Conservation (phyloP, 208 protist genomes). For the Trypanosoma avium region DNA sequence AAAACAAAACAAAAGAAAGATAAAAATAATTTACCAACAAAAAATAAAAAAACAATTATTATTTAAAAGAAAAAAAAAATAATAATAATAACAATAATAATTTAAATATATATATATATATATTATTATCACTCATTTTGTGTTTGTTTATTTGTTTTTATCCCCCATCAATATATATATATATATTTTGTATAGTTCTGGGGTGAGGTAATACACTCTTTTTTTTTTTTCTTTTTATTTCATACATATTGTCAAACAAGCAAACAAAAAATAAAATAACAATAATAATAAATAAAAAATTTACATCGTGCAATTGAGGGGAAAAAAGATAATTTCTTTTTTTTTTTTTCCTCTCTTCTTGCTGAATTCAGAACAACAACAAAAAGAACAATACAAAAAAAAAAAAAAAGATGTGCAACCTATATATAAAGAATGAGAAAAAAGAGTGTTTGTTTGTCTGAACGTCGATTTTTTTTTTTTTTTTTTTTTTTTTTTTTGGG, state of each 20-base stretch:
- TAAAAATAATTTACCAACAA: background rate
- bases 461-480: too few species aligned
- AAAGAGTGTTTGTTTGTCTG: too few species aligned
- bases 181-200: too few species aligned
- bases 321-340: background rate
- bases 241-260: too few species aligned
- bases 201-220: too few species aligned
- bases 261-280: background rate
- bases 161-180: conserved; percentile 4
- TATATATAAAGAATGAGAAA: too few species aligned
- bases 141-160: background rate
- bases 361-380: too few species aligned
- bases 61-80: too few species aligned
- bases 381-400: too few species aligned
- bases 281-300: background rate
- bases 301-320: background rate
- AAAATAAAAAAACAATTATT: conserved; percentile 15
- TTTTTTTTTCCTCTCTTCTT: too few species aligned
- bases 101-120: background rate
- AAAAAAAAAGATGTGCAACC: too few species aligned
- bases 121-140: background rate
- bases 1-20: conserved; percentile 1
- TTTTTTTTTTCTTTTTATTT: background rate
- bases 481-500: too few species aligned
- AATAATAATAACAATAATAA: background rate